Percentiles rank a stretch among this genome's conserved stretches.
Evolutionary conservation across 371 early-diverging fungal genomes (phyloP).

Genomic region (Mucor racemosus): DNA sequence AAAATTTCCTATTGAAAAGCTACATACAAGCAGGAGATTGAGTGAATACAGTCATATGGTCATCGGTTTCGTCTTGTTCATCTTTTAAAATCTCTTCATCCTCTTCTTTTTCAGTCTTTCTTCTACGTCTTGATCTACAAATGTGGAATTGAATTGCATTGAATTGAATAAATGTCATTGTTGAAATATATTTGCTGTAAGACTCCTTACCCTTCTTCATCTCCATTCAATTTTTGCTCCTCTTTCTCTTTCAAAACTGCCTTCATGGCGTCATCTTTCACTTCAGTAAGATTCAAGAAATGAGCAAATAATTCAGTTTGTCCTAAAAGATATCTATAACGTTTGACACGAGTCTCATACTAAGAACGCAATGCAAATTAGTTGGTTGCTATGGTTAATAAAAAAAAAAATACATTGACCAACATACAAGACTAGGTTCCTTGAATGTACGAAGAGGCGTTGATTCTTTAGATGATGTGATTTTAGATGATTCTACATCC

Average conservation of each 20-base stretch:
- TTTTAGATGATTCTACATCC: conserved; percentile 24
- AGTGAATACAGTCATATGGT: conserved; percentile 73
- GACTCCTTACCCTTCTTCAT: conserved; percentile 43
- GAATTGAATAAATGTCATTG: neutral
- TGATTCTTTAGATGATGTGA: conserved; percentile 26
- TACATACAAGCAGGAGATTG: conserved; percentile 86
- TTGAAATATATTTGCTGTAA: neutral
- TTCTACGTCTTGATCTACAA: conserved; percentile 72
- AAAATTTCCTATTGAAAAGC: too few species aligned
- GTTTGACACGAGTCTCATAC: conserved; percentile 50
- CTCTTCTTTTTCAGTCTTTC: conserved; percentile 97
- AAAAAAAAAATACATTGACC: neutral
- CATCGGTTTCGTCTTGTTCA: conserved; percentile 67
- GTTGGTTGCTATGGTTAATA: neutral
- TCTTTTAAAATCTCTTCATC: conserved; percentile 86
- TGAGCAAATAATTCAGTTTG: conserved; percentile 82
- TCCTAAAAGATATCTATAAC: conserved; percentile 87
- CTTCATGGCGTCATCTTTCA: conserved; percentile 49
- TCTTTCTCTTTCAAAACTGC: conserved; percentile 49
- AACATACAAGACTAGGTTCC: conserved; percentile 29
- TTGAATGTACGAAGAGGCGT: conserved; percentile 30
- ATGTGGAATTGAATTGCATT: neutral
- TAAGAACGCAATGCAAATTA: conserved; percentile 10
- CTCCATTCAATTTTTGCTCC: conserved; percentile 36
- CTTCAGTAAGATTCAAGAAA: conserved; percentile 65